Conservation (phyloP, 441 rosid genomes). For the Jatropha multifida region DNA sequence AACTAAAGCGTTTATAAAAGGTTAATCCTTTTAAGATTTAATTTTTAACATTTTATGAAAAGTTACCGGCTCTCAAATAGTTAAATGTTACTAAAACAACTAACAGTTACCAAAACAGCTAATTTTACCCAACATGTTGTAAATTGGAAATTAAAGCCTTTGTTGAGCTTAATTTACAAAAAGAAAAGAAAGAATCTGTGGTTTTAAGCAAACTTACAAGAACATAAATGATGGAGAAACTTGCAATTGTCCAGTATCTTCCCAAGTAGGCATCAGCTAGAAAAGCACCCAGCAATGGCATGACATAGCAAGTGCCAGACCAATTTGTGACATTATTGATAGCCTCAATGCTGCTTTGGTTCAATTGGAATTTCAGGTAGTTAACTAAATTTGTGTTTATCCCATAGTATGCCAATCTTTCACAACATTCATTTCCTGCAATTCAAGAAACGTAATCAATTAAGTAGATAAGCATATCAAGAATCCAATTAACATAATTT, state of each 20-base stretch:
- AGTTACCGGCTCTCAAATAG: too few species aligned
- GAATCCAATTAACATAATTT: neutral
- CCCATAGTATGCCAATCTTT: constrained; percentile 77
- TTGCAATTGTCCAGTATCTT: constrained; percentile 78
- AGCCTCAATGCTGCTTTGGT: constrained; percentile 51
- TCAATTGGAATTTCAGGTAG: constrained; percentile 53
- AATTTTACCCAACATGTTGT: too few species aligned
- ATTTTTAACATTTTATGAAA: too few species aligned
- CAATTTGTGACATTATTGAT: constrained; percentile 61
- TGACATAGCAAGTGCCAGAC: constrained; percentile 64
- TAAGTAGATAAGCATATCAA: neutral
- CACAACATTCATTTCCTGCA: constrained; percentile 73
- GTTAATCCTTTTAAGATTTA: too few species aligned
- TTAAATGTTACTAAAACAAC: neutral
- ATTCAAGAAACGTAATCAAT: neutral
- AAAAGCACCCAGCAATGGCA: constrained; percentile 58
- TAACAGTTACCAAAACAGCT: neutral
- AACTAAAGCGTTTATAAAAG: too few species aligned
- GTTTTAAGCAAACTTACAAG: constrained; percentile 32
- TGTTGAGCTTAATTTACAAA: too few species aligned
- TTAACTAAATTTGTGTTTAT: constrained; percentile 75
- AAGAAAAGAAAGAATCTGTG: neutral
- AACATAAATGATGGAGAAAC: constrained; percentile 61
- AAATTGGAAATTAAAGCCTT: neutral
- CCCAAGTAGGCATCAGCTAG: constrained; percentile 68